Evolutionary conservation across 179 eudicot genomes (phyloP).

Genomic region (Heliamphora pulchella): DNA sequence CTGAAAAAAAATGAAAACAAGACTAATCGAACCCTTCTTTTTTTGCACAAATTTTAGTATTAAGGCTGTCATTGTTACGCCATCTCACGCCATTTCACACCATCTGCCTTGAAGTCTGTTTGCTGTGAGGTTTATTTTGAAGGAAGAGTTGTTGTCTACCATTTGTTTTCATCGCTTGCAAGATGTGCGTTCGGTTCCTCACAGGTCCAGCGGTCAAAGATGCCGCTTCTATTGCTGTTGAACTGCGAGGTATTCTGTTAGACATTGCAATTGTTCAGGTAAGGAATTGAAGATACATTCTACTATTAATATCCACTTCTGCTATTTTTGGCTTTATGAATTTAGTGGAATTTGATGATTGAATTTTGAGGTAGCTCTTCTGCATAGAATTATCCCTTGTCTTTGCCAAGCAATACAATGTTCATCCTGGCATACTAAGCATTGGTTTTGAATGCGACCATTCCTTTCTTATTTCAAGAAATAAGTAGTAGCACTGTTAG

Average conservation of each 20-base stretch:
- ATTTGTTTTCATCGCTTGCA: no score
- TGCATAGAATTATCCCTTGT: conserved; percentile 75
- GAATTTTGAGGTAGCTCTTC: conserved; percentile 59
- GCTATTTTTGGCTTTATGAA: background rate
- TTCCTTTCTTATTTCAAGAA: no score
- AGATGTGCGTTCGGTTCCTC: conserved; percentile 43
- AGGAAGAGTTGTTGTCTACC: no score
- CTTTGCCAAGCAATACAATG: conserved; percentile 61
- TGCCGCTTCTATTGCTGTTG: conserved; percentile 47
- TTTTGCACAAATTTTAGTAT: no score
- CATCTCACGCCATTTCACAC: no score
- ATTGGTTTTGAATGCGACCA: conserved; percentile 39
- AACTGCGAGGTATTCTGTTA: conserved; percentile 40
- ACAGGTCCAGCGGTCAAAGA: conserved; percentile 56
- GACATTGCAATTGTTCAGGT: conserved; percentile 61
- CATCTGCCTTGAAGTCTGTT: no score
- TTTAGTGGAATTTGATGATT: background rate
- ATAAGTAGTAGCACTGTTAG: no score
- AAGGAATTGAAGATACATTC: background rate
- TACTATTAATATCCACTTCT: background rate
- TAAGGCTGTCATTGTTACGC: no score
- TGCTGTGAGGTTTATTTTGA: no score
- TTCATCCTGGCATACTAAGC: conserved; percentile 85
- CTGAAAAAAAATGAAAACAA: no score
- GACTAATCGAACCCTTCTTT: no score